Evolutionary conservation across 768 basidiomycete genomes (phyloP), one percentile per base, ranked within the genome.

Genomic region (Gyrodon lividus): DNA sequence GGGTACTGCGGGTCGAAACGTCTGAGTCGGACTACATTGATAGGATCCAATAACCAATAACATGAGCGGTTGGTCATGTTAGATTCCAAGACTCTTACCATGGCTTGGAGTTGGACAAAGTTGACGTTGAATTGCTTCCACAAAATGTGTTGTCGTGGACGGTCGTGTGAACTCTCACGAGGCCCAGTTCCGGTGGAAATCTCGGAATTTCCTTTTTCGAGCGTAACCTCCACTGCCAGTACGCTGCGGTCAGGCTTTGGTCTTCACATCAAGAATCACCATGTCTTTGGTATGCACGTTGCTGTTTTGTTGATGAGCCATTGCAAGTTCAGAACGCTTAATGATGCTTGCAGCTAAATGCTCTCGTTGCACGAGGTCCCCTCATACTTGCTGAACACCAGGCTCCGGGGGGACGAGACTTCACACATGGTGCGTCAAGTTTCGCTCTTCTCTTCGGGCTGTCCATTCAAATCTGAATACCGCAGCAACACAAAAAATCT

Each of bases 311-410:
- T 2, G n/a, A 42, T 28, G 16, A n/a, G n/a, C n/a, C n/a, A n/a
- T n/a, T n/a, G n/a, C n/a, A n/a, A n/a, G n/a, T n/a, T n/a, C n/a
- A 39, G 23, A 31, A 28, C n/a, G 22, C 40, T 9, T 20, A n/a
- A 4, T 28, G 4, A n/a, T 5, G 4, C 17, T 2, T 8, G 24
- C 45, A 89, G 87, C 87, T 95, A 57, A 91, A 94, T 57, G 88
- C 90, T 34, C 77, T 94, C 40, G 86, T 97, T 5, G 86, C 93
- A 34, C 77, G 82, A 63, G 91, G 85, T 0, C 59, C 84, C 9
- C 83, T 80, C 16, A 86, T 98, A 56, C 78, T 97, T n/a, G 92
- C 90, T 16, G 92, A 95, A 63, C 86, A 92, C 67, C 83, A 87
- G 60, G 81, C 80, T 8, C 60, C 67, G 0, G 89, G 87, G 41